Evolutionary conservation across 306 rosid genomes (phyloP).

Genomic region (Ormosia semicastrata): DNA sequence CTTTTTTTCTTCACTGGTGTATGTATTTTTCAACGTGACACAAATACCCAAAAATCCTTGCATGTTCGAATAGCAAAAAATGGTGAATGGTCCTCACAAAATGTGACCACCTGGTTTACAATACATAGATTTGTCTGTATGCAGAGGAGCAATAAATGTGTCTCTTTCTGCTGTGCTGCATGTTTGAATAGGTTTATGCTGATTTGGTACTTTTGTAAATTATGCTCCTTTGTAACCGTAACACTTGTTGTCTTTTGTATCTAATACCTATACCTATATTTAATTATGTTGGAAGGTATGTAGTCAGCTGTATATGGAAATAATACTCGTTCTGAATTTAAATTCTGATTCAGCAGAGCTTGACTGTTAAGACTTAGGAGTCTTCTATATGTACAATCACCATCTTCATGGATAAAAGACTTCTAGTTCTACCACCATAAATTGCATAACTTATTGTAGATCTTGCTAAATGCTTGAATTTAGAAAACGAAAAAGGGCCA

Average conservation of each 20-base stretch:
- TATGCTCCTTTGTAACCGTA: slow-evolving; percentile 7
- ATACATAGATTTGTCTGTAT: slow-evolving; percentile 23
- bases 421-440: slow-evolving; percentile 16
- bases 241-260: slow-evolving; percentile 6
- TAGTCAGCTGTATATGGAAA: neutral
- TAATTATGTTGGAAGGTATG: slow-evolving; percentile 13
- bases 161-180: neutral
- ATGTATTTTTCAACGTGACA: slow-evolving; percentile 5
- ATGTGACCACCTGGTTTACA: slow-evolving; percentile 24
- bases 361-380: slow-evolving; percentile 1
- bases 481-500: neutral
- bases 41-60: neutral
- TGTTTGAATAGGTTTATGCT: neutral
- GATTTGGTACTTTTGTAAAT: slow-evolving; percentile 13
- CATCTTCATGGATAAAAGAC: neutral
- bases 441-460: neutral
- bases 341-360: slow-evolving; percentile 2
- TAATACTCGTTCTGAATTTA: neutral
- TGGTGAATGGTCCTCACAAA: slow-evolving; percentile 32
- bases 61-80: neutral
- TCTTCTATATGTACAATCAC: neutral
- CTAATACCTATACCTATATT: neutral
- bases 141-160: slow-evolving; percentile 31
- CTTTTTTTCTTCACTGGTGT: neutral
- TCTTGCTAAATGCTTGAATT: slow-evolving; percentile 18